A percentile compares a stretch with the other conserved stretches of the same genome.
phyloP scores from a whole-genome alignment of 2,329 filamentous ascomycete species.

The Alternaria rosae region DNA sequence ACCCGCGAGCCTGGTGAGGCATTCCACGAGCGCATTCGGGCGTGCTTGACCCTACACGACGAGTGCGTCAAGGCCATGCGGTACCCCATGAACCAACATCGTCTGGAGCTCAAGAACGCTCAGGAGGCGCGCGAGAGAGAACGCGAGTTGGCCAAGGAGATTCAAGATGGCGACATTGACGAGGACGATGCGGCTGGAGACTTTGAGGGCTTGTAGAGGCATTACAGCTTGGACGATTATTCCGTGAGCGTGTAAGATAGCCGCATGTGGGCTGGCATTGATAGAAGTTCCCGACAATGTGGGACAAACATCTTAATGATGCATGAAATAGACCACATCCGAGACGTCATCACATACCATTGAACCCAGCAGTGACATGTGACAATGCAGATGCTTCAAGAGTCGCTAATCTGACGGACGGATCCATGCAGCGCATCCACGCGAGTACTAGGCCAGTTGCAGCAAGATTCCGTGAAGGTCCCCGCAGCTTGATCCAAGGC shows the following conservation, averaged over 20 bases:
- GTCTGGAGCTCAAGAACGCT: constrained; percentile 95
- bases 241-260: constrained; percentile 28
- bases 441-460: constrained; percentile 28
- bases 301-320: constrained; percentile 28
- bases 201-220: constrained; percentile 86
- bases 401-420: constrained; percentile 7
- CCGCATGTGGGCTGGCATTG: constrained; percentile 27
- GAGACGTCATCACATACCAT: background rate
- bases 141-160: constrained; percentile 97
- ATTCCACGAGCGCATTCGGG: constrained; percentile 95
- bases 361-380: background rate
- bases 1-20: constrained; percentile 95
- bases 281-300: constrained; percentile 26
- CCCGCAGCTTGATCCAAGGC: constrained; percentile 26
- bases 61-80: constrained; percentile 99
- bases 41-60: constrained; percentile 90
- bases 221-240: constrained; percentile 1
- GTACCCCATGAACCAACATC: constrained; percentile 99
- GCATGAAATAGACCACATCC: constrained; percentile 29
- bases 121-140: constrained; percentile 98
- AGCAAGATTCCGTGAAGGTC: constrained; percentile 35
- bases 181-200: constrained; percentile 95
- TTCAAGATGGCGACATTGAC: constrained; percentile 95
- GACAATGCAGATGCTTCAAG: constrained; percentile 2
- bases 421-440: constrained; percentile 26